Percentiles rank a stretch among this genome's conserved stretches.
phyloP scores from a whole-genome alignment of 2,329 filamentous ascomycete species.

The Pleomassaria siparia region DNA sequence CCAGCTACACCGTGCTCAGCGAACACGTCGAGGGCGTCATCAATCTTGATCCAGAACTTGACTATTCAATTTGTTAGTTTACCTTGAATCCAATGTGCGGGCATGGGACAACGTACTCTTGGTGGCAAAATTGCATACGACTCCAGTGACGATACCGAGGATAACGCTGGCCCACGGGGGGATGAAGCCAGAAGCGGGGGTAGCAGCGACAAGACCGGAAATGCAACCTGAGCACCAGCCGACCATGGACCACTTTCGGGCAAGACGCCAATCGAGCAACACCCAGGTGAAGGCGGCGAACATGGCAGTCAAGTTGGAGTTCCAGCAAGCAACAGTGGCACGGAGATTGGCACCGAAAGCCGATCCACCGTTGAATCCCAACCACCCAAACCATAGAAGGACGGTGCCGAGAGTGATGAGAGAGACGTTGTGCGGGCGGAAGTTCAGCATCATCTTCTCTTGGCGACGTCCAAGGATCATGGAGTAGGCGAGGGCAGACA shows the following conservation, averaged over 20 bases:
- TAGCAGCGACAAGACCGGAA: constrained; percentile 83
- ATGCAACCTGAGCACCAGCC: constrained; percentile 91
- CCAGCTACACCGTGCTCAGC: constrained; percentile 86
- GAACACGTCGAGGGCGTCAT: constrained; percentile 88
- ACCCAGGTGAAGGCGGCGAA: constrained; percentile 94
- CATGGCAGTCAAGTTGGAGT: constrained; percentile 89
- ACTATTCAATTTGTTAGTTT: constrained; percentile 46
- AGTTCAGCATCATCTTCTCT: constrained; percentile 99
- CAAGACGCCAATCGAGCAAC: constrained; percentile 90
- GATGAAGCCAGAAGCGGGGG: constrained; percentile 80
- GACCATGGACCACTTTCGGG: constrained; percentile 92
- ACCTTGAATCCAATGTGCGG: not conserved
- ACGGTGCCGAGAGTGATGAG: constrained; percentile 94
- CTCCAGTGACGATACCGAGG: constrained; percentile 62
- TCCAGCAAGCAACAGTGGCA: constrained; percentile 97
- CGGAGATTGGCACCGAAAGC: constrained; percentile 92
- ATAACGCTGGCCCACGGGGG: constrained; percentile 64
- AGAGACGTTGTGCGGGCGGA: constrained; percentile 97
- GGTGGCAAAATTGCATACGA: constrained; percentile 81
- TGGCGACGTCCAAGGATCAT: constrained; percentile 93
- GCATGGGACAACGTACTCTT: constrained; percentile 66
- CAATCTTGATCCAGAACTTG: constrained; percentile 75
- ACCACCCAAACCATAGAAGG: constrained; percentile 97
- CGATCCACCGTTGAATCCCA: constrained; percentile 97
- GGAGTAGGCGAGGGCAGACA: constrained; percentile 92